Conservation (phyloP, 2,329 filamentous ascomycete species). For the Aspergillus flavus region DNA sequence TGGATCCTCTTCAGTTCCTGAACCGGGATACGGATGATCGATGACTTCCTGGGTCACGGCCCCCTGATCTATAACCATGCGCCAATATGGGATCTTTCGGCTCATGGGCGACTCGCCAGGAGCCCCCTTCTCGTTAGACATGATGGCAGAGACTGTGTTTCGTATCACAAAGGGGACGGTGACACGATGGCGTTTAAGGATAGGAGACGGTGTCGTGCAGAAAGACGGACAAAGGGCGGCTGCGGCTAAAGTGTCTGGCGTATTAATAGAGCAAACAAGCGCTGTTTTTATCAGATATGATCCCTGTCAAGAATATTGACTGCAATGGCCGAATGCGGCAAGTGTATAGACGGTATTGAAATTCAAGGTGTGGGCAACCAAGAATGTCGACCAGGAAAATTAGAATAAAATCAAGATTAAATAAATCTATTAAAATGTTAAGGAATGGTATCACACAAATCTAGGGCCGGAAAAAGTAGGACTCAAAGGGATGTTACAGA, state of each 20-base stretch:
- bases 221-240: neutral
- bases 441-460: neutral
- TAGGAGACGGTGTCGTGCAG: neutral
- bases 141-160: conserved; percentile 17
- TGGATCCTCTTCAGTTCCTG: conserved; percentile 46
- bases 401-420: conserved; percentile 3
- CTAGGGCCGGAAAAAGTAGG: neutral
- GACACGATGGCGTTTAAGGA: neutral
- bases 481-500: neutral
- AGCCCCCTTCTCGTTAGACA: conserved; percentile 29
- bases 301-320: neutral
- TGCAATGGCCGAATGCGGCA: neutral
- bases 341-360: neutral
- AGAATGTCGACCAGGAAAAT: neutral
- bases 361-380: neutral
- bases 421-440: neutral
- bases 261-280: neutral
- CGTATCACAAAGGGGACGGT: neutral
- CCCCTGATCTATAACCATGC: conserved; percentile 35
- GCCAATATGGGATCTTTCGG: conserved; percentile 39
- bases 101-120: conserved; percentile 26
- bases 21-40: conserved; percentile 38
- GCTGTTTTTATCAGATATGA: neutral
- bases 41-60: conserved; percentile 39
- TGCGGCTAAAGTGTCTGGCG: neutral